Base-by-base conservation (phyloP, 768 basidiomycete genomes). In the Russula sp. region DNA sequence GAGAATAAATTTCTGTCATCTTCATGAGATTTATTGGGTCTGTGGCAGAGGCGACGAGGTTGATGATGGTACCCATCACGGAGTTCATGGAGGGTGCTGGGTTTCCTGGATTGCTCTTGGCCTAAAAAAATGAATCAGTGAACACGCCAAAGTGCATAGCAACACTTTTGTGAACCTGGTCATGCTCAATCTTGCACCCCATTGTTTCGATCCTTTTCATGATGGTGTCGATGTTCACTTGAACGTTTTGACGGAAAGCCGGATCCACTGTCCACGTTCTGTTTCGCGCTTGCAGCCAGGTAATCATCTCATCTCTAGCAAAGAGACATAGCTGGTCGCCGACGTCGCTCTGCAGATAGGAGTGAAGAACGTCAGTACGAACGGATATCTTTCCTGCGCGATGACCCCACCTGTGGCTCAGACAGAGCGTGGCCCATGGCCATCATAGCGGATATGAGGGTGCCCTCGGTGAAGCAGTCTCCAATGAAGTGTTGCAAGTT, bases 401-500 rank as follows among this genome's bases (percentile, higher is more conserved):
- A 55, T 4, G 37, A 34, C 18, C 39, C 8, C 14, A 92, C 94
- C 80, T 98, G 94, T 18, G 94, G 94, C 70, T 94, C 89, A 4
- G 92, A 94, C 51, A 99, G 78, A 64, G 88, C 88, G 54, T 94
- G 83, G 6, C 87, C 94, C 57, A 99, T 94, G 2, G 94, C 89
- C 81, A 97, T 89, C 55, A 96, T 85, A 4, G 90, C 86, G 8
- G 90, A 82, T 0, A 91, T 86, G 47, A 99, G 77, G 42, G 97
- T 76, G 8, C 96, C 97, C 73, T 99, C 97, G 1, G 87, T 90
- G 47, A 91, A 88, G 58, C 92, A 82, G 2, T 90, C 88, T 1
- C 92, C 93, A 42, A 98, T 76, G 77, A 99, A 95, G 66, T 83
- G 81, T 75, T 99, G 97, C 78, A 99, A 84, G 74, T 97, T 98